Base-by-base conservation (phyloP, 1,284 basidiomycete species). In the Cutaneotrichosporon sp. region DNA sequence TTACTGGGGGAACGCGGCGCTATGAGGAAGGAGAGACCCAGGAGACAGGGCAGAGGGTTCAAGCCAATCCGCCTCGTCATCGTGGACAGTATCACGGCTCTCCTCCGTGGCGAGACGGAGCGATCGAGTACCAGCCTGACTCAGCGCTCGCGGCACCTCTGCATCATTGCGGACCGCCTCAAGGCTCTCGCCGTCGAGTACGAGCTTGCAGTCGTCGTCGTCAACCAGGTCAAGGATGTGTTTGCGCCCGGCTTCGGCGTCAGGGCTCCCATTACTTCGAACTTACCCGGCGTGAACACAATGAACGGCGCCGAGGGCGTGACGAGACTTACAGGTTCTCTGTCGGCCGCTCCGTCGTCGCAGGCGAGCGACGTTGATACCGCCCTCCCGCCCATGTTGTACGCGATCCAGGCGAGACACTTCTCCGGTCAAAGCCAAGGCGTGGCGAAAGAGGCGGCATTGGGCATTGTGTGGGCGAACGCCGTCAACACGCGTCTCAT, bases 401-500 rank as follows among this genome's bases (percentile, higher is more conserved):
- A 95, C 76, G 83, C 85, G 4, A 85, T 87, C 32, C 92, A 96
- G 73, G 84, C 88, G 0, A 84, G 85, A 6, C 88, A 88, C 85
- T 95, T 96, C 75, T 79, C 76, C 2, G 86, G 85, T 40, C 85
- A 88, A 40, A 85, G 85, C 9, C 84, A 87, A 64, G 51, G 50
- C 0, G 84, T 50, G 83, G 84, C 50, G 8, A 91, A 92, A 73
- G 90, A 93, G 78, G 92, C 90, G 0, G 86, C 86, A 46, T 80
- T 97, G 2, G 94, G 94, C 0, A 86, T 95, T 57, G 88, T 88
- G 2, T 97, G 94, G 94, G 89, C 92, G 10, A 95, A 95, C 76
- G 89, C 90, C 67, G 83, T 97, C 65, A 94, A 94, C 68, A 84
- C 84, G 4, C 85, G 94, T 13, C 84, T 97, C 62, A 88, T 96